Conservation (phyloP, 2,329 filamentous ascomycete genomes). For the Sporothrix pseudoabietina region DNA sequence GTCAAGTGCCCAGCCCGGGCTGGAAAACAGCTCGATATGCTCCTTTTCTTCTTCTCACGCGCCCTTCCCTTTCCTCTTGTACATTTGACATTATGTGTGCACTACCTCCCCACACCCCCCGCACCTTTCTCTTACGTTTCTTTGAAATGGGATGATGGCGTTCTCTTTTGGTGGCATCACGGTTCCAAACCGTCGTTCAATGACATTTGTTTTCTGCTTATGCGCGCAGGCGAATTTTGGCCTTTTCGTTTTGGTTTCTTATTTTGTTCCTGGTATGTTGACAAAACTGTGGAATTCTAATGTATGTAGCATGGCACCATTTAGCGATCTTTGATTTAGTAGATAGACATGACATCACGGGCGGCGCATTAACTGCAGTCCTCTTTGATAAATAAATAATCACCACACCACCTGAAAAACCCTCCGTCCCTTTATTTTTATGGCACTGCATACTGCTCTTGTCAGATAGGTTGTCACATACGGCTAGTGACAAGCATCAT, state of each 20-base stretch:
- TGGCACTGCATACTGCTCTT: neutral
- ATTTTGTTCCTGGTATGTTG: neutral
- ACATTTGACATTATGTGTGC: neutral
- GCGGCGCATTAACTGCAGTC: neutral
- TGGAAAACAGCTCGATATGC: neutral
- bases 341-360: constrained; percentile 23
- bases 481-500: neutral
- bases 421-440: neutral
- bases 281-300: neutral
- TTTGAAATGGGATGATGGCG: neutral
- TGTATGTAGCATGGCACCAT: constrained; percentile 5
- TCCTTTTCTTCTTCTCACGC: neutral
- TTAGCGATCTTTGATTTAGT: constrained; percentile 13
- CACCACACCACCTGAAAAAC: neutral
- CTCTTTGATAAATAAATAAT: neutral
- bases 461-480: neutral
- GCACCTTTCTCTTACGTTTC: neutral
- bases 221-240: neutral
- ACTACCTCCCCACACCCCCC: no score
- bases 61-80: neutral
- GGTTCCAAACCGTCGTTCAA: neutral
- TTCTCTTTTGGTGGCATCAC: neutral
- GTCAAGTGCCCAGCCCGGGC: no score
- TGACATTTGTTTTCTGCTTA: neutral
- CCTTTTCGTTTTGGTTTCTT: neutral